A percentile compares a stretch with the other conserved stretches of the same genome.
Evolutionary conservation across 495 filamentous ascomycete species (phyloP).

Genomic region (Neohortaea acidophila): DNA sequence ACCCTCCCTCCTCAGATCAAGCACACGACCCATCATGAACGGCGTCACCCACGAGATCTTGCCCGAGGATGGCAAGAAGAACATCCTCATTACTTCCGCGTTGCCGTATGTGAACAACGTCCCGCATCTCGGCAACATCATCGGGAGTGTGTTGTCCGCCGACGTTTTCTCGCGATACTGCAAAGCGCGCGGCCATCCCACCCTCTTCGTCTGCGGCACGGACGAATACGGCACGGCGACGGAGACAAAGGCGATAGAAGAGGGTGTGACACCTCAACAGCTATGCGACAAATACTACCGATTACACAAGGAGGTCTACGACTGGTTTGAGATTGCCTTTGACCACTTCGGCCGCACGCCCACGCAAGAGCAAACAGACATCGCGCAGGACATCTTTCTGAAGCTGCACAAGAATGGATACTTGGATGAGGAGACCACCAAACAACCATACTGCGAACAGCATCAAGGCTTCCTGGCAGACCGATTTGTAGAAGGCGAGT

Average conservation of each 20-base stretch:
- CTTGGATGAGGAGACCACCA: conserved; percentile 58
- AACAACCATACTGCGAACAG: conserved; percentile 73
- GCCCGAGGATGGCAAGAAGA: conserved; percentile 33
- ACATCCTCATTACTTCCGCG: conserved; percentile 37
- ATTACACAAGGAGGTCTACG: conserved; percentile 70
- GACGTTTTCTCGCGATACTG: conserved; percentile 66
- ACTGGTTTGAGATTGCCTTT: conserved; percentile 77
- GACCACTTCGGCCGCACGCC: conserved; percentile 77
- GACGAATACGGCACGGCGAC: conserved; percentile 53
- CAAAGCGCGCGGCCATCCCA: conserved; percentile 51
- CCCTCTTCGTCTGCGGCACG: conserved; percentile 48
- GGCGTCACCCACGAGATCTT: conserved; percentile 26
- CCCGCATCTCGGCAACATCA: conserved; percentile 85
- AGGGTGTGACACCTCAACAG: conserved; percentile 51
- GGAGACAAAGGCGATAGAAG: conserved; percentile 62
- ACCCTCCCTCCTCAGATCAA: too few relatives aligned
- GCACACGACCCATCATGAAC: conserved; percentile 9
- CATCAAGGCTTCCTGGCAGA: conserved; percentile 81
- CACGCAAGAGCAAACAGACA: conserved; percentile 65
- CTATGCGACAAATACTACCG: conserved; percentile 76
- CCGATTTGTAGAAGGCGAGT: conserved; percentile 84
- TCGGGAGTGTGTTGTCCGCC: conserved; percentile 74
- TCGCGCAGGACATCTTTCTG: conserved; percentile 73
- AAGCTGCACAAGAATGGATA: conserved; percentile 67
- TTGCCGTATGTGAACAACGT: conserved; percentile 83